These are phyloP conservation scores for Diaporthe citrichinensis DNA, from an alignment of 2,329 filamentous ascomycete species.

Conservation along the genomic window DNA sequence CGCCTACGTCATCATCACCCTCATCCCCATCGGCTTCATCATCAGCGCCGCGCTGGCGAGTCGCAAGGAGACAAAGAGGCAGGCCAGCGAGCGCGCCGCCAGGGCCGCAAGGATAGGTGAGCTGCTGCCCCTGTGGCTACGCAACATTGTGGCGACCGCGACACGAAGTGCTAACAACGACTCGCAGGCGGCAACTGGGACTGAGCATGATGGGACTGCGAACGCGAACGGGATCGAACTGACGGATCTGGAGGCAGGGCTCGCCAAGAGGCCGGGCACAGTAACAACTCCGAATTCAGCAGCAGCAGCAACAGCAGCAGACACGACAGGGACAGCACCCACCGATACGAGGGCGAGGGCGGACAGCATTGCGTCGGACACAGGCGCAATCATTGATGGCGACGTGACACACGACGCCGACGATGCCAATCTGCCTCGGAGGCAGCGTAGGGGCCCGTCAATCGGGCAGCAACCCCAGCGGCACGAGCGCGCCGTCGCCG, in stretches of 20 bases:
- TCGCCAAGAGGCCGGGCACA: background rate
- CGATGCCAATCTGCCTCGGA: background rate
- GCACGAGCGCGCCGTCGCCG: background rate
- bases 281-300: background rate
- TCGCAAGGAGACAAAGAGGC: slow-evolving; percentile 23
- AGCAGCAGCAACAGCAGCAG: background rate
- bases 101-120: slow-evolving; percentile 22
- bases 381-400: background rate
- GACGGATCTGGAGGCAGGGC: slow-evolving; percentile 30
- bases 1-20: slow-evolving; percentile 33
- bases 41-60: background rate
- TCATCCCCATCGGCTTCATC: slow-evolving; percentile 35
- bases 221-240: background rate
- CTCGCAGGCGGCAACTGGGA: slow-evolving; percentile 24
- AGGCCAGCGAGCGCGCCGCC: slow-evolving; percentile 11
- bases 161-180: background rate
- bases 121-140: slow-evolving; percentile 9
- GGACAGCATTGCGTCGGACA: background rate
- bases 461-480: background rate
- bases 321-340: background rate
- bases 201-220: background rate
- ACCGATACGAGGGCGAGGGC: slow-evolving; percentile 23
- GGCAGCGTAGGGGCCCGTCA: background rate
- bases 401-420: background rate
- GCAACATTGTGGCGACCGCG: background rate